Conservation (phyloP, 2,329 filamentous ascomycete genomes). For the Ceratocystis papillata region DNA sequence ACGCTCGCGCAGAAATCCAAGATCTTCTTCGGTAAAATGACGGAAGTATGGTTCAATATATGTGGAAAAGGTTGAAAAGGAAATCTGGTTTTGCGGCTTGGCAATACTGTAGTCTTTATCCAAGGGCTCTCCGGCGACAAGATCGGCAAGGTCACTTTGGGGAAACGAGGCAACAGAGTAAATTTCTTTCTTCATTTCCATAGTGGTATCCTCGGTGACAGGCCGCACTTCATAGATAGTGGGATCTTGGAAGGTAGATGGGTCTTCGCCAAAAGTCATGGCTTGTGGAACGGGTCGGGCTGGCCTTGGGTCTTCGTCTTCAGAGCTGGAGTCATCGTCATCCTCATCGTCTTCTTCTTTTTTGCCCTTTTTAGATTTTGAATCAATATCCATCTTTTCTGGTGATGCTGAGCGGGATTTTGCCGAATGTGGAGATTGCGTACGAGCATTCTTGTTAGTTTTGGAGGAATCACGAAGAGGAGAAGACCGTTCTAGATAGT, state of each 20-base stretch:
- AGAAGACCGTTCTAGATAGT: constrained; percentile 41
- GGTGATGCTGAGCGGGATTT: constrained; percentile 40
- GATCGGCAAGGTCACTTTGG: constrained; percentile 63
- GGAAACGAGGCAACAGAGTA: constrained; percentile 82
- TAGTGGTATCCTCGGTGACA: constrained; percentile 40
- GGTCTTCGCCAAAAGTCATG: constrained; percentile 86
- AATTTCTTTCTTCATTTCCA: constrained; percentile 62
- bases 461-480: constrained; percentile 43
- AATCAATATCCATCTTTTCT: constrained; percentile 49
- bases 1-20: constrained; percentile 82
- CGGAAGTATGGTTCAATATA: constrained; percentile 89
- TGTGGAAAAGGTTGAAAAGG: constrained; percentile 81
- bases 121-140: constrained; percentile 79
- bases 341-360: constrained; percentile 33
- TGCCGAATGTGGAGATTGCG: constrained; percentile 51
- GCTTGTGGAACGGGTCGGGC: constrained; percentile 60
- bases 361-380: constrained; percentile 36
- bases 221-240: constrained; percentile 87
- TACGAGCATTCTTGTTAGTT: constrained; percentile 41
- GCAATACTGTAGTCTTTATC: constrained; percentile 93
- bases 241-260: constrained; percentile 79
- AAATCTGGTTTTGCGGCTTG: constrained; percentile 89
- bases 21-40: constrained; percentile 81
- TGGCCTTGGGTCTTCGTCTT: constrained; percentile 50
- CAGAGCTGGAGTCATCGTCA: constrained; percentile 43